phyloP scores from a whole-genome alignment of 345 rosid genomes.

The Hevea brasiliensis region DNA sequence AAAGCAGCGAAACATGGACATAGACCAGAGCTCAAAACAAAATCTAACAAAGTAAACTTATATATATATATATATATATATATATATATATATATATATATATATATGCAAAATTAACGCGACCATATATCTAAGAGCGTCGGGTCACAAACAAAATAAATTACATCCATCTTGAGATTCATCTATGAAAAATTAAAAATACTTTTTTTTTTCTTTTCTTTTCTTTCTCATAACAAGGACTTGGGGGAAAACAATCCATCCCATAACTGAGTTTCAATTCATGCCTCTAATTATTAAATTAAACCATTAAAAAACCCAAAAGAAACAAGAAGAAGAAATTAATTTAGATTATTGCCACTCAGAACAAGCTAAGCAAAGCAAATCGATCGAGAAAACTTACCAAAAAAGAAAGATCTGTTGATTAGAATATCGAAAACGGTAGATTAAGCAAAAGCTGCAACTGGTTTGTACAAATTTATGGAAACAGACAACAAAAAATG shows the following conservation, averaged over 20 bases:
- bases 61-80: too few relatives aligned
- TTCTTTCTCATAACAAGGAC: neutral
- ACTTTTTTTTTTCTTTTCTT: neutral
- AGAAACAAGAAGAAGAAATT: neutral
- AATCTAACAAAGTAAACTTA: neutral
- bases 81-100: too few relatives aligned
- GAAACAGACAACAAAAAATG: neutral
- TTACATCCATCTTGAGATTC: too few relatives aligned
- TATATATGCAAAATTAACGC: neutral
- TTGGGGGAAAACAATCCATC: too few relatives aligned
- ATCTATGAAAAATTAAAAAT: too few relatives aligned
- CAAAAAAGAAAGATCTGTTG: conserved; percentile 17
- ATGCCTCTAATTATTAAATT: neutral
- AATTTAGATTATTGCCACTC: neutral
- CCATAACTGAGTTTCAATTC: neutral
- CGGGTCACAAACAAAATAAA: too few relatives aligned
- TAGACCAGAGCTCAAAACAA: neutral
- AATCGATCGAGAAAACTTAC: conserved; percentile 19
- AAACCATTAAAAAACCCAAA: too few relatives aligned
- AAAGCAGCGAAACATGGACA: neutral
- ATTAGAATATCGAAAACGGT: neutral
- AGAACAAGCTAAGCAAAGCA: neutral
- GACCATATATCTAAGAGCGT: too few relatives aligned
- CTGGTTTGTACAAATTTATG: neutral
- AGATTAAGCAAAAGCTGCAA: neutral